Percentiles rank a stretch among this genome's conserved stretches.
phyloP scores from a whole-genome alignment of 371 early-diverging fungal genomes.

The Mortierella sp. region DNA sequence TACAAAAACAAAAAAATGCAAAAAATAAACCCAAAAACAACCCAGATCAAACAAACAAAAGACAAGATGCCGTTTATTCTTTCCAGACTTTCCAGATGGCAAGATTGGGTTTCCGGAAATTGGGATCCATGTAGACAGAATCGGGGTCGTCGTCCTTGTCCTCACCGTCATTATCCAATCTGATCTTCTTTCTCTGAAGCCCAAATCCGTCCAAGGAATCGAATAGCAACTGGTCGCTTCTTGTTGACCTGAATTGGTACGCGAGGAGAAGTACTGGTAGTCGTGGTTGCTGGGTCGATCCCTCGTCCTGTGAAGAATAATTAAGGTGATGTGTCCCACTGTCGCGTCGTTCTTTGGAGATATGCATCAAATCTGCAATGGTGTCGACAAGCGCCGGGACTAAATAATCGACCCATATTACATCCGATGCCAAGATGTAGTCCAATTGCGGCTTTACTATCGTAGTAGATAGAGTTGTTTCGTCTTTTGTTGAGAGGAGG shows the following conservation, averaged over 20 bases:
- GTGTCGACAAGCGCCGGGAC: slow-evolving; percentile 60
- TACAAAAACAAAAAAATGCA: slow-evolving; percentile 18
- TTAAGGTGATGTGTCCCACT: slow-evolving; percentile 2
- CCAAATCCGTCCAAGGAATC: slow-evolving; percentile 44
- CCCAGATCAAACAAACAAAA: neutral
- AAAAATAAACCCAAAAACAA: slow-evolving; percentile 22
- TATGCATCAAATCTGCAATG: slow-evolving; percentile 34
- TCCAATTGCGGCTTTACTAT: slow-evolving; percentile 34
- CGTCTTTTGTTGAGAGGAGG: neutral
- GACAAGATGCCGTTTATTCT: slow-evolving; percentile 6
- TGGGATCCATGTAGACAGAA: slow-evolving; percentile 32
- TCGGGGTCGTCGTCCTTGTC: slow-evolving; percentile 1
- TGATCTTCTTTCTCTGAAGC: slow-evolving; percentile 22
- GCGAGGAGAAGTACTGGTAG: slow-evolving; percentile 39
- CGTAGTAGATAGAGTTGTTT: neutral
- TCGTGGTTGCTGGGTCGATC: neutral
- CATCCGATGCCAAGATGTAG: slow-evolving; percentile 64
- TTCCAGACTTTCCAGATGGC: slow-evolving; percentile 56
- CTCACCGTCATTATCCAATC: neutral
- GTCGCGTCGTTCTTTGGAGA: slow-evolving; percentile 21
- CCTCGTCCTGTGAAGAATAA: neutral
- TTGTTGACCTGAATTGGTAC: slow-evolving; percentile 48
- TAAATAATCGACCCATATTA: slow-evolving; percentile 65
- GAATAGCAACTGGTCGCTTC: slow-evolving; percentile 46
- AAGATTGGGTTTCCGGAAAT: slow-evolving; percentile 37